Evolutionary conservation across 495 filamentous ascomycete species (phyloP), one percentile per base, ranked within the genome.

Genomic region (Penicillium verhagenii): DNA sequence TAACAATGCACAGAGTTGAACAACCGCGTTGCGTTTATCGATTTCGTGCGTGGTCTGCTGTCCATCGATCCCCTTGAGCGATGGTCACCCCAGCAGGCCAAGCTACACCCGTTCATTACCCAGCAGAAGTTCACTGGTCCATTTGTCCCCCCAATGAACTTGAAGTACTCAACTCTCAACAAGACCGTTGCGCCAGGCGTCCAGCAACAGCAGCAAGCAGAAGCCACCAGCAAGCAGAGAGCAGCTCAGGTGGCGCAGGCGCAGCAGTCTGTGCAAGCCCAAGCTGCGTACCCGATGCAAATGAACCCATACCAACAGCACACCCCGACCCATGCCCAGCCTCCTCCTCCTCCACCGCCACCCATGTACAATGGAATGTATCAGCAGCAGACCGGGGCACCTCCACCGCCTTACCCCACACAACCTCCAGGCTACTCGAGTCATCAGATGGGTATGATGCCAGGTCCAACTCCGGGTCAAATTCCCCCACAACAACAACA

Each of bases 41-140:
- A 99, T 69, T 99, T 99, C 56, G 94, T 97, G n/a, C 87, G 93
- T 58, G 95, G 95, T 9, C 70, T 99, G 28, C 72, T 99, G 47
- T 92, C 89, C 31, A 96, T 97, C 71, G 97, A 96, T 66, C 95
- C 95, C 2, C 80, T 99, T 23, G 95, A 99, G 67, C 79, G 95
- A 55, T 99, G 95, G 95, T 96, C 95, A 14, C 95, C 95, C 10
- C 92, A 96, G 63, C 95, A 99, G 68, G 95, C 95, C 26, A 96
- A 96, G 64, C 69, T 96, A 61, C 95, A 99, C 63, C 95, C 95
- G 4, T 99, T 99, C 76, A 99, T 99, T 63, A 99, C 95, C 0
- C 95, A 99, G 62, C 88, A 94, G 58, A 99, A 99, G 73, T 97
- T 87, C 66, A 96, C 92, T 0, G 92, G 91, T 13, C 90, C 90